A percentile compares a stretch with the other conserved stretches of the same genome.
These are phyloP conservation scores for Candida caryicola DNA, from an alignment of 805 yeast species.

Conservation along the genomic window DNA sequence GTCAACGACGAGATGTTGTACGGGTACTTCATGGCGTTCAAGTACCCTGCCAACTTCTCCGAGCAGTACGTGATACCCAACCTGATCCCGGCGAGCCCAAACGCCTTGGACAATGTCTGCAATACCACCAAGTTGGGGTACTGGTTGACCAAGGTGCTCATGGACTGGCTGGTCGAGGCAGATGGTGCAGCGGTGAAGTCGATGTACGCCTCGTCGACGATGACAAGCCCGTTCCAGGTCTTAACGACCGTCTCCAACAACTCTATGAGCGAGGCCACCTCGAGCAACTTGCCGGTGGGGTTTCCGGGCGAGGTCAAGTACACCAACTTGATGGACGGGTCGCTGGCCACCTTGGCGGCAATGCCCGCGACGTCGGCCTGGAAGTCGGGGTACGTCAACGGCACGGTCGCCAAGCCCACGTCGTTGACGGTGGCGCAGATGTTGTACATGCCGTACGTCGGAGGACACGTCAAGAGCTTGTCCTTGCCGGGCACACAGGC, in stretches of 20 bases:
- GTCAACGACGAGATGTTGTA: slow-evolving; percentile 87
- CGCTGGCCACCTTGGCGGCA: slow-evolving; percentile 48
- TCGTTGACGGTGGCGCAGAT: slow-evolving; percentile 91
- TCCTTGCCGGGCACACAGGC: slow-evolving; percentile 80
- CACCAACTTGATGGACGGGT: slow-evolving; percentile 65
- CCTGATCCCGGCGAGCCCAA: slow-evolving; percentile 94
- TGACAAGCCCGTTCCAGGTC: slow-evolving; percentile 71
- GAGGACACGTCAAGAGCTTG: slow-evolving; percentile 83
- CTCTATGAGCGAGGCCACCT: slow-evolving; percentile 29
- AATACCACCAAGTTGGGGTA: slow-evolving; percentile 81
- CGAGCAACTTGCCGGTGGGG: slow-evolving; percentile 77
- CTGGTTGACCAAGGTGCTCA: slow-evolving; percentile 74
- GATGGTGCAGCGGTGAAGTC: slow-evolving; percentile 54
- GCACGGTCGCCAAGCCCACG: slow-evolving; percentile 71
- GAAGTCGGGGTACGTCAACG: slow-evolving; percentile 53
- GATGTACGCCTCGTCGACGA: slow-evolving; percentile 93
- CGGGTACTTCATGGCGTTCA: slow-evolving; percentile 94
- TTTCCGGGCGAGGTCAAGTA: slow-evolving; percentile 96
- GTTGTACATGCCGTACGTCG: slow-evolving; percentile 96
- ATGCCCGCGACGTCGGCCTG: slow-evolving; percentile 57
- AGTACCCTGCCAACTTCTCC: slow-evolving; percentile 55
- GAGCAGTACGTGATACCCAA: slow-evolving; percentile 76
- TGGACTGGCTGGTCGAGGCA: slow-evolving; percentile 49
- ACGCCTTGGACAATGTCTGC: slow-evolving; percentile 92
- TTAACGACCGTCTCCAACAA: slow-evolving; percentile 48